Evolutionary conservation across 495 filamentous ascomycete genomes (phyloP).

Genomic region (Penicillium coprophilum): DNA sequence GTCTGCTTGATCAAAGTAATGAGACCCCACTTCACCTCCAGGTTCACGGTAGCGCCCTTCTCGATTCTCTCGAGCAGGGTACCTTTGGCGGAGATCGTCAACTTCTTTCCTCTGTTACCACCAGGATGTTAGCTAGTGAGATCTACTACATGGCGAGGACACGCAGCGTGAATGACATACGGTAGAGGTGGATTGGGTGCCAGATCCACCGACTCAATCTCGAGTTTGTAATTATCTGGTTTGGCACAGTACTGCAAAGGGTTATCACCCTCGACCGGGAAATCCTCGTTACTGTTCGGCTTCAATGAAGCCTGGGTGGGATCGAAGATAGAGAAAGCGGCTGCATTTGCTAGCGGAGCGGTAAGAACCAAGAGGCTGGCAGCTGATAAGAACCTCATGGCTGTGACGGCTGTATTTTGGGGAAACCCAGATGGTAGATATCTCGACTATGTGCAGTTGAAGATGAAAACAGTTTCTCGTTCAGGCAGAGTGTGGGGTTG

Average conservation of each 20-base stretch:
- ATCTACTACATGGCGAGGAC: background rate
- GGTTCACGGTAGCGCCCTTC: slow-evolving; percentile 73
- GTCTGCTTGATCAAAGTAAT: slow-evolving; percentile 80
- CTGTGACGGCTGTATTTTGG: slow-evolving; percentile 10
- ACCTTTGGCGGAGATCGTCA: slow-evolving; percentile 76
- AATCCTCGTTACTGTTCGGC: slow-evolving; percentile 9
- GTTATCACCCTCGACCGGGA: slow-evolving; percentile 42
- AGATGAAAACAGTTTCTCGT: background rate
- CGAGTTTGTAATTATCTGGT: slow-evolving; percentile 60
- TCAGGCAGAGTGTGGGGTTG: background rate
- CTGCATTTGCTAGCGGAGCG: slow-evolving; percentile 37
- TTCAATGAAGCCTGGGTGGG: slow-evolving; percentile 36
- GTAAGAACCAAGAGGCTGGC: slow-evolving; percentile 37
- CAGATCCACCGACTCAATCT: slow-evolving; percentile 77
- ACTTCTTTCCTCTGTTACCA: slow-evolving; percentile 65
- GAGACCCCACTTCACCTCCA: slow-evolving; percentile 87
- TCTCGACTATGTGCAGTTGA: background rate
- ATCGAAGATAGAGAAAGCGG: slow-evolving; percentile 29
- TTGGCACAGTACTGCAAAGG: slow-evolving; percentile 63
- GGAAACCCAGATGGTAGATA: background rate
- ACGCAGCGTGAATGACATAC: slow-evolving; percentile 55
- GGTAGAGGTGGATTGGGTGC: slow-evolving; percentile 80
- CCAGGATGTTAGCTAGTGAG: slow-evolving; percentile 14
- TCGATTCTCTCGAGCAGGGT: slow-evolving; percentile 64
- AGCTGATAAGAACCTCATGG: slow-evolving; percentile 51